phyloP scores from a whole-genome alignment of 2,329 filamentous ascomycete genomes.

The Exophiala mesophila region DNA sequence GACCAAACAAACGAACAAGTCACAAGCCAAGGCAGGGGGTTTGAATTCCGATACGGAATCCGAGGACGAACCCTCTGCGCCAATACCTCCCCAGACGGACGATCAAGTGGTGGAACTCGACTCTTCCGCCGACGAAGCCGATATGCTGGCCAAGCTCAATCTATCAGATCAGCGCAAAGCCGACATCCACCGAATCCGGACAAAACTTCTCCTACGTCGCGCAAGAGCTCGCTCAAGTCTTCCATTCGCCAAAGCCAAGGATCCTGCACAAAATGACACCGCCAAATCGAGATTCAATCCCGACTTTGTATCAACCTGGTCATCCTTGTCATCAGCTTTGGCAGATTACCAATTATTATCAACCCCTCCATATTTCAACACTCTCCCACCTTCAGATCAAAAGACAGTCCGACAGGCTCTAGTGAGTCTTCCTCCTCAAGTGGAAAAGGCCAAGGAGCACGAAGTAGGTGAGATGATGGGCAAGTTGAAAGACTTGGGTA shows the following conservation, averaged over 20 bases:
- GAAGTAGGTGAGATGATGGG: conserved; percentile 98
- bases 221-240: conserved; percentile 67
- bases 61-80: conserved; percentile 10
- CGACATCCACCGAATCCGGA: conserved; percentile 71
- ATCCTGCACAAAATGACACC: neutral
- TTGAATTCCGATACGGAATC: conserved; percentile 20
- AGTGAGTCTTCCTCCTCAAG: conserved; percentile 58
- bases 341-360: conserved; percentile 66
- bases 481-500: conserved; percentile 86
- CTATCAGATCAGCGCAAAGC: conserved; percentile 46
- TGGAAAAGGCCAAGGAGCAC: conserved; percentile 73
- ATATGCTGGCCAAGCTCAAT: conserved; percentile 39
- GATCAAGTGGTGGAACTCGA: conserved; percentile 48
- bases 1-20: conserved; percentile 28
- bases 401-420: conserved; percentile 65
- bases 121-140: conserved; percentile 37
- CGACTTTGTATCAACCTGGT: conserved; percentile 55
- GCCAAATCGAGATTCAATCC: neutral
- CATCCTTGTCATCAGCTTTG: conserved; percentile 70
- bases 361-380: conserved; percentile 34
- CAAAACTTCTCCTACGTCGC: conserved; percentile 76
- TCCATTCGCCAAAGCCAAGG: conserved; percentile 32
- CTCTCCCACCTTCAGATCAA: conserved; percentile 61
- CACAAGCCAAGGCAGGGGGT: neutral
- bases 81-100: conserved; percentile 29